Base-by-base conservation (phyloP, 73 alveolate species). In the Breviolum minutum region DNA sequence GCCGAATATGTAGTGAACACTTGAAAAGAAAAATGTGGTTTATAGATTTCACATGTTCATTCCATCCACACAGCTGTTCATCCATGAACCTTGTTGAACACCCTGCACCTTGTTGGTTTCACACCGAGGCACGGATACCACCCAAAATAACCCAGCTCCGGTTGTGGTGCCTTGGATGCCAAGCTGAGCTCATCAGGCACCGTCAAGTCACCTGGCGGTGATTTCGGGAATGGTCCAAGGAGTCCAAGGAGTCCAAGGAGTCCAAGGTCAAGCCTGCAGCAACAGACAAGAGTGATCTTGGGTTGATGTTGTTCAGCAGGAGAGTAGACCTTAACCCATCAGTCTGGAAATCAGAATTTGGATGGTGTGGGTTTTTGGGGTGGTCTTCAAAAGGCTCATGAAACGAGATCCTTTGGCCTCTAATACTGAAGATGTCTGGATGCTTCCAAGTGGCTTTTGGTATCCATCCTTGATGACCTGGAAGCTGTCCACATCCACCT, bases 121-220 rank as follows among this genome's bases (percentile, higher is more conserved):
- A 13, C 19, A 30, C 87, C 87, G 63, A 63, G 95, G 60, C 87
- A 48, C 98, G 98, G 98, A 66, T 92, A 92, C 98, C 98, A 92
- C 27, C 98, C 98, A n/a, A 92, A 92, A 91, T 92, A 92, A 26
- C 98, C 98, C 81, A 92, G 98, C 91, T 92, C 90, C 66, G 86
- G 86, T 81, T 92, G 98, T 20, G 98, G 98, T 14, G 98, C 89
- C 27, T 92, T 92, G 79, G 90, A 92, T 11, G 98, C 98, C 81
- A 92, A 62, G 89, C 66, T 64, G 66, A 92, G 91, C 62, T 92
- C 89, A 26, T 92, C 98, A 7, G 90, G 63, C 32, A 92, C 98
- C 24, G 98, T 81, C 98, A 92, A 74, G 80, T 92, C 98, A 27
- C 98, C 98, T 92, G 90, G 30, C 40, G 89, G 32, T 69, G 7